These are phyloP conservation scores for Przewalskia tangutica DNA, from an alignment of 257 asterid species.

Conservation along the genomic window DNA sequence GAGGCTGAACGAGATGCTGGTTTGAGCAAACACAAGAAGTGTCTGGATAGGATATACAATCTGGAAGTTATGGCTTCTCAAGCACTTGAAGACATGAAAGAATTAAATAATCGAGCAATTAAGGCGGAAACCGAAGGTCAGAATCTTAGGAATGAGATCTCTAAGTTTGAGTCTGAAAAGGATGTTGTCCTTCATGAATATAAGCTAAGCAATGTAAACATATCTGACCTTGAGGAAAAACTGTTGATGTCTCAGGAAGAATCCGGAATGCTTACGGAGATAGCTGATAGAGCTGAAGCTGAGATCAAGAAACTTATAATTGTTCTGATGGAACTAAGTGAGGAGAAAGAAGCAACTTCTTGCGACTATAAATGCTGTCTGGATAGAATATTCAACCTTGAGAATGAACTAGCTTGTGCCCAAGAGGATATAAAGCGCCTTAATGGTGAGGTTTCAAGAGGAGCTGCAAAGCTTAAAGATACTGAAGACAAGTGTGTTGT, in stretches of 20 bases:
- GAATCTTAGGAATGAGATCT: conserved; percentile 35
- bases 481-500: conserved; percentile 41
- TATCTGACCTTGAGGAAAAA: conserved; percentile 44
- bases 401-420: conserved; percentile 38
- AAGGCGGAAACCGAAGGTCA: conserved; percentile 46
- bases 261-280: conserved; percentile 27
- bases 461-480: conserved; percentile 36
- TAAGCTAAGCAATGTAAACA: conserved; percentile 31
- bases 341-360: conserved; percentile 59
- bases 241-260: conserved; percentile 34
- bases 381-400: conserved; percentile 53
- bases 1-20: conserved; percentile 52
- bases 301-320: conserved; percentile 47
- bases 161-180: conserved; percentile 45
- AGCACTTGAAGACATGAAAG: conserved; percentile 32
- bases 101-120: conserved; percentile 22
- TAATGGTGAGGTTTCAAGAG: conserved; percentile 28
- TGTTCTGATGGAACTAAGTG: conserved; percentile 30
- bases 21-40: conserved; percentile 33
- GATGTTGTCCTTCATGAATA: conserved; percentile 23
- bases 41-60: conserved; percentile 30
- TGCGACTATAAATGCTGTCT: conserved; percentile 44
- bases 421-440: conserved; percentile 47
- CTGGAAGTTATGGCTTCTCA: conserved; percentile 36
- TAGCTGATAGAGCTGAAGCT: conserved; percentile 52